Base-by-base conservation (phyloP, 2,329 filamentous ascomycete species). In the Neocatenulostroma microsporum region DNA sequence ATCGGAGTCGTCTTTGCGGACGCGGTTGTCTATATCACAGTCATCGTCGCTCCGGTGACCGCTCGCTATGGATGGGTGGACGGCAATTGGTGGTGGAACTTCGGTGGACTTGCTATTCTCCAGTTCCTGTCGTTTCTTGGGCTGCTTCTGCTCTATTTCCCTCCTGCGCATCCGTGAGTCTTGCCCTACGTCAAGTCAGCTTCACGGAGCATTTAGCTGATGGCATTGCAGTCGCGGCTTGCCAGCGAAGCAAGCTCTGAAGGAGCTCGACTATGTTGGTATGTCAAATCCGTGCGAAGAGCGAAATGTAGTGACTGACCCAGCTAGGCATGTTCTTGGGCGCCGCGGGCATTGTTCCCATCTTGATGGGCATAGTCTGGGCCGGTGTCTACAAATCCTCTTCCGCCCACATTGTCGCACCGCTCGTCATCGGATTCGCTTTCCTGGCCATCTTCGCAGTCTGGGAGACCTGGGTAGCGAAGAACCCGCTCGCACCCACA, bases 31-130 rank as follows among this genome's bases (percentile, higher is more conserved):
- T 65, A 65, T 31, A 53, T 72, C 36, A 61, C 63, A 2, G 66
- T 70, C 8, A 61, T 70, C 17, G 57, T 70, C 3, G 66, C 60
- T 0, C 67, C 68, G 3, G 62, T 71, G 7, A 64, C 63, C 8
- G 67, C 61, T 12, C 53, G 66, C 12, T 69, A 62, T 44, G 63
- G 60, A 3, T 60, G 56, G 23, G 50, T 62, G 36, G 39, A 56
- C 29, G 57, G 51, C 2, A 54, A 57, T 4, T 70, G 67, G 67
- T 49, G 60, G 27, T 68, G 64, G 61, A 61, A 68, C 25, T 71
- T 69, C 47, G 68, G 64, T 41, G 59, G 49, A 1, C 58, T 63
- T 1, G 62, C 66, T 10, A 64, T 69, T 28, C 56, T 57, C 19
- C 61, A 65, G 25, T 60, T 62, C 27, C 55, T 69, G 15, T 69